These are phyloP conservation scores for Curvularia sp. DNA, from an alignment of 2,329 filamentous ascomycete genomes.

Conservation along the genomic window DNA sequence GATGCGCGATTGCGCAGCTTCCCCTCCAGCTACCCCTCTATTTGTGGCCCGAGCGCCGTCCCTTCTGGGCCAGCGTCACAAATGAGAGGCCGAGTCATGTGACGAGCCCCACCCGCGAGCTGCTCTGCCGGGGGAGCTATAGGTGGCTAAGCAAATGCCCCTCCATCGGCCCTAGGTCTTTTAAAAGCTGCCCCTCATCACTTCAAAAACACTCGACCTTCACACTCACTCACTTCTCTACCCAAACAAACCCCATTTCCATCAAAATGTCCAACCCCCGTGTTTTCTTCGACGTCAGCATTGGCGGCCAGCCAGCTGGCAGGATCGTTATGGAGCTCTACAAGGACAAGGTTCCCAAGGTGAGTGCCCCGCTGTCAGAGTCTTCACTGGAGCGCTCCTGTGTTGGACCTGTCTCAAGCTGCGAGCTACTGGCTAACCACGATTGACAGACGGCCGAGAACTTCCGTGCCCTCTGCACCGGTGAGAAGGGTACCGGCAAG, in stretches of 20 bases:
- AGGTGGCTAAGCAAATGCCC: slow-evolving; percentile 21
- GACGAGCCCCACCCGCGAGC: slow-evolving; percentile 16
- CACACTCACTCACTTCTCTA: slow-evolving; percentile 14
- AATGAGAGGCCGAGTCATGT: slow-evolving; percentile 16
- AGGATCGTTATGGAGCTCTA: slow-evolving; percentile 83
- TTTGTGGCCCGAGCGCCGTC: slow-evolving; percentile 16
- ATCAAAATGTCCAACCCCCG: slow-evolving; percentile 59
- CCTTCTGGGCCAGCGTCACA: slow-evolving; percentile 7
- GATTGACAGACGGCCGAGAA: slow-evolving; percentile 79
- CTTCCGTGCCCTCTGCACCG: slow-evolving; percentile 87
- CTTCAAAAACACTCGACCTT: slow-evolving; percentile 23
- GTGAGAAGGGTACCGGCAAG: slow-evolving; percentile 77
- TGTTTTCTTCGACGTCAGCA: slow-evolving; percentile 91
- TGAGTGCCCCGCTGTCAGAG: slow-evolving; percentile 33
- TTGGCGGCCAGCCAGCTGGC: slow-evolving; percentile 75
- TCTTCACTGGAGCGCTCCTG: slow-evolving; percentile 10
- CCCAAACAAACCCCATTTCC: slow-evolving; percentile 18
- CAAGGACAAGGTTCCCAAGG: slow-evolving; percentile 70
- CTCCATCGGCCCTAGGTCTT: slow-evolving; percentile 19
- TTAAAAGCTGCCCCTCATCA: slow-evolving; percentile 26
- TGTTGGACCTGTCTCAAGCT: background rate
- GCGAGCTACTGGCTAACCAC: slow-evolving; percentile 20
- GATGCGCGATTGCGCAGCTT: slow-evolving; percentile 10
- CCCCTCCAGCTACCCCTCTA: slow-evolving; percentile 24
- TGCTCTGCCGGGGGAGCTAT: slow-evolving; percentile 22